Percentiles rank a stretch among this genome's conserved stretches.
These are phyloP conservation scores for Paspalum vaginatum DNA, from an alignment of 176 grass and related monocot genomes.

Conservation along the genomic window DNA sequence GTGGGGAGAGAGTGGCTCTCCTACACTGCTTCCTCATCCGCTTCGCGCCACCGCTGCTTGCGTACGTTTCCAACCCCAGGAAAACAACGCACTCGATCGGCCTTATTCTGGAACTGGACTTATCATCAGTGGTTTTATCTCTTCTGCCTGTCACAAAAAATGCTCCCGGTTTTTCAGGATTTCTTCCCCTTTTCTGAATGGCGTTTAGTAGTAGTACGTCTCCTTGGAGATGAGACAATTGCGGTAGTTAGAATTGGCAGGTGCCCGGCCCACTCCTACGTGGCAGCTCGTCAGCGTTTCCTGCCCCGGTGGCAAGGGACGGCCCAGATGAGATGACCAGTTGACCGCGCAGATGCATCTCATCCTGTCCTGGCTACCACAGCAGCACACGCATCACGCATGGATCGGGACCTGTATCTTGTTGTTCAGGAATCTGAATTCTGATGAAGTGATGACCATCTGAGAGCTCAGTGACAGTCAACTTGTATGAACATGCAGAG, in stretches of 20 bases:
- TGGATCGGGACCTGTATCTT: no score
- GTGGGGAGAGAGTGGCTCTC: conserved; percentile 54
- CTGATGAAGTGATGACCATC: no score
- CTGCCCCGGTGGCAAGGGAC: neutral
- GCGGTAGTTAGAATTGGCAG: neutral
- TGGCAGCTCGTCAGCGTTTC: conserved; percentile 2
- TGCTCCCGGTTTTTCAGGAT: conserved; percentile 2
- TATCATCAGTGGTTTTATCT: conserved; percentile 37
- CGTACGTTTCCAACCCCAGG: conserved; percentile 23
- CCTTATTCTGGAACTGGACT: neutral
- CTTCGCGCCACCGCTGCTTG: conserved; percentile 3
- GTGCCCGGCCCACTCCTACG: conserved; percentile 27
- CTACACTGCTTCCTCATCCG: conserved; percentile 80
- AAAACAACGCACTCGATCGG: neutral
- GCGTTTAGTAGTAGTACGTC: neutral
- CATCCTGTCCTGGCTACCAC: no score
- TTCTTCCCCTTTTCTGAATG: neutral
- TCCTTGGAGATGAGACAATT: neutral
- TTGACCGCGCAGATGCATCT: no score
- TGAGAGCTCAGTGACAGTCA: no score
- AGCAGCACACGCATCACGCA: no score
- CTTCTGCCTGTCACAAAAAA: conserved; percentile 29
- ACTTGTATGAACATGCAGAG: no score
- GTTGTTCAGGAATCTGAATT: no score
- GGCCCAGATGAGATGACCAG: neutral